Percentiles rank a stretch among this genome's conserved stretches.
Conservation (phyloP, 2,329 filamentous ascomycete species). For the Talaromyces sp. region DNA sequence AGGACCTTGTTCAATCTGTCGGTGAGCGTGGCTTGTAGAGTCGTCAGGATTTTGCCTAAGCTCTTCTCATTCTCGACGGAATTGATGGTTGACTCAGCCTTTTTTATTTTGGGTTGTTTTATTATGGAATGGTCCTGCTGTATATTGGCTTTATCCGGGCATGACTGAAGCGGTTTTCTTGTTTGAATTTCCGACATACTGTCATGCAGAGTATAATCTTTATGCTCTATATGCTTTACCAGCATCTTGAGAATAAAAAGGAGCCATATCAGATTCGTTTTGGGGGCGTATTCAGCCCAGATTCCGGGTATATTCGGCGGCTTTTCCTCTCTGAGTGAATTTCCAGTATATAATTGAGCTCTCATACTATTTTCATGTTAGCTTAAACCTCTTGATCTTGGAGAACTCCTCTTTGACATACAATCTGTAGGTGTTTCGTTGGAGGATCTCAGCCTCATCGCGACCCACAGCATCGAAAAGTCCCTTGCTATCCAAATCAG, state of each 20-base stretch:
- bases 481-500: constrained; percentile 40
- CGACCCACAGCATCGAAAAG: constrained; percentile 39
- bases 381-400: not conserved
- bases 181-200: constrained; percentile 2
- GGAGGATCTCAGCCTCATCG: constrained; percentile 38
- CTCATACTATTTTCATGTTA: constrained; percentile 31
- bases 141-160: constrained; percentile 28
- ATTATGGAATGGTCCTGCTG: not conserved
- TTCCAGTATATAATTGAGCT: constrained; percentile 38
- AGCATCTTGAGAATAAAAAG: constrained; percentile 57
- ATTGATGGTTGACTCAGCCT: not conserved
- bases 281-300: constrained; percentile 54
- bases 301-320: constrained; percentile 31
- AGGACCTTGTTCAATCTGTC: constrained; percentile 30
- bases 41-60: constrained; percentile 9
- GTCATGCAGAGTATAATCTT: constrained; percentile 16
- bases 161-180: constrained; percentile 29
- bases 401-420: constrained; percentile 20
- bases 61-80: not conserved
- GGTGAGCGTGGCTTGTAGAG: constrained; percentile 28
- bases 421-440: constrained; percentile 41
- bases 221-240: constrained; percentile 33
- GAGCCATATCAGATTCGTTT: constrained; percentile 60
- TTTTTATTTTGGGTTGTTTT: not conserved
- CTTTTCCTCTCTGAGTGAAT: constrained; percentile 38